Percentiles rank a stretch among this genome's conserved stretches.
Conservation (phyloP, 2,329 filamentous ascomycete species). For the Epichloe elymi region DNA sequence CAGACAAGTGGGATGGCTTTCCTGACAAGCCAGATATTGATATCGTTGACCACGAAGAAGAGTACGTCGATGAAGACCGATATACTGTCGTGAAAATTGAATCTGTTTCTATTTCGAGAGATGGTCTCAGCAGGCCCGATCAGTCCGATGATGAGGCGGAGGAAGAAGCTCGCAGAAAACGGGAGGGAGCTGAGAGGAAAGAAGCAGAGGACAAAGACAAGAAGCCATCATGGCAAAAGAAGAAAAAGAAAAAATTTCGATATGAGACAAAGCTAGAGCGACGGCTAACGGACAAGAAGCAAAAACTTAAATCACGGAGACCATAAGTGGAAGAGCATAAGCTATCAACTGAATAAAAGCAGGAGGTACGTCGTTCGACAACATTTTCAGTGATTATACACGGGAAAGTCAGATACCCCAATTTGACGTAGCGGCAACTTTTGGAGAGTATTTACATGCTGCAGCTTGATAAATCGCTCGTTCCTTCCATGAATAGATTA, state of each 20-base stretch:
- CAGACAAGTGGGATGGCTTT: constrained; percentile 54
- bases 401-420: constrained; percentile 16
- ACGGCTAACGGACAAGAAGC: constrained; percentile 58
- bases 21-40: constrained; percentile 34
- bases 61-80: constrained; percentile 92
- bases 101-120: constrained; percentile 65
- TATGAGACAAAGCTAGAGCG: constrained; percentile 85
- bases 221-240: constrained; percentile 36
- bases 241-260: constrained; percentile 81
- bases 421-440: constrained; percentile 15
- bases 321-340: neutral
- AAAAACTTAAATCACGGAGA: constrained; percentile 43
- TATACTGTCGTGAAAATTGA: constrained; percentile 94
- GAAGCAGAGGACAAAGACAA: constrained; percentile 19
- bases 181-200: constrained; percentile 15
- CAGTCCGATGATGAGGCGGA: constrained; percentile 25
- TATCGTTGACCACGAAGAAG: constrained; percentile 68
- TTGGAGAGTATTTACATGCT: constrained; percentile 18
- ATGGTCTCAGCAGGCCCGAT: constrained; percentile 50
- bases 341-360: neutral
- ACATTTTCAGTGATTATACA: neutral
- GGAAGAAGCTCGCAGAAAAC: constrained; percentile 9
- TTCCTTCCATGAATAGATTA: constrained; percentile 14
- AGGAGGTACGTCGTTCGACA: neutral
- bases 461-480: constrained; percentile 16